A percentile compares a stretch with the other conserved stretches of the same genome.
Evolutionary conservation across 2,329 filamentous ascomycete genomes (phyloP).

Genomic region (Apiospora marii): DNA sequence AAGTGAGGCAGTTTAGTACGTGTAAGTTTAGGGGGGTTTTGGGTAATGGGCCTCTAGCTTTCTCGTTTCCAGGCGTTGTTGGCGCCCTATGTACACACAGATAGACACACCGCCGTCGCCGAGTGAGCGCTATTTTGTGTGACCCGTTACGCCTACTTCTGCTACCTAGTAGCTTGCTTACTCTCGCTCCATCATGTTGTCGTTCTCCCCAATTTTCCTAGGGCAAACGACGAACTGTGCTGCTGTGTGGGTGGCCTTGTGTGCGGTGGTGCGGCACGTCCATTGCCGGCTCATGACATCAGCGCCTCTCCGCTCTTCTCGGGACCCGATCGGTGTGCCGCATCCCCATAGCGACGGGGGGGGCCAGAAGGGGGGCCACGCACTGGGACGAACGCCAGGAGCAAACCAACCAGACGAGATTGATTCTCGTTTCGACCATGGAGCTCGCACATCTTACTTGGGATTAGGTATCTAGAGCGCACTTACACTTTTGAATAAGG

Average conservation of each 20-base stretch:
- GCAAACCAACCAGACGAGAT: background rate
- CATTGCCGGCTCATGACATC: conserved; percentile 12
- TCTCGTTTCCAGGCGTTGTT: background rate
- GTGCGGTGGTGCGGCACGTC: background rate
- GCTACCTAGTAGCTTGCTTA: background rate
- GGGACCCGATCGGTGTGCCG: background rate
- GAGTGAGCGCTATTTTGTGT: background rate
- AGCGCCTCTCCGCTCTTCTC: background rate
- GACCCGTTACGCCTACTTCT: background rate
- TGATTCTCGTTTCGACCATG: background rate
- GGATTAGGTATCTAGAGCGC: background rate
- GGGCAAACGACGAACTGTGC: background rate
- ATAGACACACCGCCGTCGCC: background rate
- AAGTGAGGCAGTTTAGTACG: background rate
- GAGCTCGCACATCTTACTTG: background rate
- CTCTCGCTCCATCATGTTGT: background rate
- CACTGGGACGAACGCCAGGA: background rate
- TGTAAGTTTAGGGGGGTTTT: background rate
- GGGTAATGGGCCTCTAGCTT: too few relatives aligned
- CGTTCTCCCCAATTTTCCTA: background rate
- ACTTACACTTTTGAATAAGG: background rate
- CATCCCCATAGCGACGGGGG: conserved; percentile 11
- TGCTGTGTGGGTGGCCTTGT: background rate
- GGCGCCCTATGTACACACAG: too few relatives aligned
- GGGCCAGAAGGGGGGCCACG: background rate